Evolutionary conservation across 176 grass and related monocot species (phyloP).

Genomic region (Themeda triandra): DNA sequence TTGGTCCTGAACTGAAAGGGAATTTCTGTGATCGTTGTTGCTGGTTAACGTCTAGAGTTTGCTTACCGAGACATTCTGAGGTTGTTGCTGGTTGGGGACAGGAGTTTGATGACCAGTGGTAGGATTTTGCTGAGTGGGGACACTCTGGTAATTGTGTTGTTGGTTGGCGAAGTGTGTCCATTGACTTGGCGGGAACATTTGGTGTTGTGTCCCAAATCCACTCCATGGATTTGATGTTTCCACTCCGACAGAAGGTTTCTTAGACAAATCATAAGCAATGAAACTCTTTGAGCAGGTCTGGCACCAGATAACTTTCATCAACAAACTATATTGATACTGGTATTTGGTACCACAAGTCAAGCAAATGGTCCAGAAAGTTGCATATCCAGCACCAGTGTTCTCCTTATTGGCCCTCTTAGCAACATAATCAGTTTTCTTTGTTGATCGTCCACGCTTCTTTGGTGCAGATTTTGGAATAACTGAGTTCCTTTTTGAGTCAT

Average conservation of each 20-base stretch:
- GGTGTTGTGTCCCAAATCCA: background rate
- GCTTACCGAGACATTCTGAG: background rate
- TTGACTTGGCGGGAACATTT: conserved; percentile 4
- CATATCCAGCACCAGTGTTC: conserved; percentile 22
- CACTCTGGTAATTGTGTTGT: background rate
- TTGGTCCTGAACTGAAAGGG: background rate
- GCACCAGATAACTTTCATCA: conserved; percentile 57
- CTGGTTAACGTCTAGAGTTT: background rate
- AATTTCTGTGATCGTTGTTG: background rate
- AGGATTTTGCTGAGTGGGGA: conserved; percentile 25
- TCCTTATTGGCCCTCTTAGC: conserved; percentile 22
- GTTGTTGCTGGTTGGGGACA: background rate
- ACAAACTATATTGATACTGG: conserved; percentile 42
- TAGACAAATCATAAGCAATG: conserved; percentile 57
- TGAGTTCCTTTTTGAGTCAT: conserved; percentile 63
- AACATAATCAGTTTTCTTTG: conserved; percentile 33
- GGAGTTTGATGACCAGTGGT: background rate
- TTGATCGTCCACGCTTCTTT: conserved; percentile 22
- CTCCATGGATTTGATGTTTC: background rate
- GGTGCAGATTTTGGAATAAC: conserved; percentile 13
- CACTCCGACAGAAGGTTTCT: conserved; percentile 13
- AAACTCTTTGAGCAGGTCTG: conserved; percentile 58
- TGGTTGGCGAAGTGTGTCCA: background rate
- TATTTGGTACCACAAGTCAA: conserved; percentile 56
- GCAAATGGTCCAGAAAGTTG: conserved; percentile 73